A percentile compares a stretch with the other conserved stretches of the same genome.
These are phyloP conservation scores for Yamadazyma oceani DNA, from an alignment of 1,139 yeast genomes.

Conservation along the genomic window DNA sequence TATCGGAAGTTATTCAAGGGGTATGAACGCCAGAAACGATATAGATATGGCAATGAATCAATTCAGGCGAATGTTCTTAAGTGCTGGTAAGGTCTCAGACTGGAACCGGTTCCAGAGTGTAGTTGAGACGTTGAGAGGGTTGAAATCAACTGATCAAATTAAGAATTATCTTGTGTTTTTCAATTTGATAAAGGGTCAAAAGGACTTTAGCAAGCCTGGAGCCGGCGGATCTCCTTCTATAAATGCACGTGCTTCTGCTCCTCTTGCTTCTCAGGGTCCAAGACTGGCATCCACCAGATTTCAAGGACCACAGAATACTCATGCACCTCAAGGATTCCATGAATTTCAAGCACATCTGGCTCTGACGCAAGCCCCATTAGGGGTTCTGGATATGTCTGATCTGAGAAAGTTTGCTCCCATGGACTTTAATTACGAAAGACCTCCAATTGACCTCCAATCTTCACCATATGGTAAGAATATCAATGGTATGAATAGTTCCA, in stretches of 20 bases:
- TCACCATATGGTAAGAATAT: conserved; percentile 5
- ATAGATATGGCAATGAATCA: conserved; percentile 19
- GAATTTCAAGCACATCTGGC: too few relatives aligned
- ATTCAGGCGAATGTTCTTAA: conserved; percentile 29
- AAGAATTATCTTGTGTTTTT: conserved; percentile 39
- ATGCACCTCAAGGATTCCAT: too few relatives aligned
- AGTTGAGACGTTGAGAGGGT: conserved; percentile 29
- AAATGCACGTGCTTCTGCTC: too few relatives aligned
- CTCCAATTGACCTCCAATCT: conserved; percentile 2
- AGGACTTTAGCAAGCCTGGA: neutral
- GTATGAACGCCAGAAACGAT: neutral
- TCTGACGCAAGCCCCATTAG: too few relatives aligned
- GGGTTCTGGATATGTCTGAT: too few relatives aligned
- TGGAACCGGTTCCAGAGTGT: conserved; percentile 36
- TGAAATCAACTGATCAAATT: conserved; percentile 33
- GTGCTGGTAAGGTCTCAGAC: conserved; percentile 23
- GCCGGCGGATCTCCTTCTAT: too few relatives aligned
- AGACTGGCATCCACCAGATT: too few relatives aligned
- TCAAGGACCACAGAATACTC: too few relatives aligned
- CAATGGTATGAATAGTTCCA: neutral
- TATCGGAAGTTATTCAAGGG: neutral
- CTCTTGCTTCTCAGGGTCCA: neutral
- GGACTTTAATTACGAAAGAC: too few relatives aligned
- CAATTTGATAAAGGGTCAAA: conserved; percentile 17
- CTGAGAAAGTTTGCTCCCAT: neutral